phyloP scores from a whole-genome alignment of 805 yeast genomes.

The Wickerhamomyces canadensis region DNA sequence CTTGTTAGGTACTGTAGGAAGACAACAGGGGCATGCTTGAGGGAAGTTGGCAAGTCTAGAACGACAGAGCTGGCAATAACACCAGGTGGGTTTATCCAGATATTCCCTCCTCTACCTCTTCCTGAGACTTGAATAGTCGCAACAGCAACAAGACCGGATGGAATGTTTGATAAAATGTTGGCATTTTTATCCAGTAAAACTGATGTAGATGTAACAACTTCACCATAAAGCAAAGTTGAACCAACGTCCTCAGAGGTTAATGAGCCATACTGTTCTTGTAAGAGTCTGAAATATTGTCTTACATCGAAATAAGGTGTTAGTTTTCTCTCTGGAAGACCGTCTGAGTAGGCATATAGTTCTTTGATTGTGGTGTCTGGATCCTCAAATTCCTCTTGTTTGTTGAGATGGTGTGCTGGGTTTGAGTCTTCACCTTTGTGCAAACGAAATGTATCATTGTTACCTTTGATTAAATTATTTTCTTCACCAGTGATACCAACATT shows the following conservation, averaged over 20 bases:
- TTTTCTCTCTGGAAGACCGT: slow-evolving; percentile 41
- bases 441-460: slow-evolving; percentile 51
- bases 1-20: slow-evolving; percentile 84
- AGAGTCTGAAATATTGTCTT: slow-evolving; percentile 41
- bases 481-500: slow-evolving; percentile 31
- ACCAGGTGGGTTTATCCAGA: slow-evolving; percentile 94
- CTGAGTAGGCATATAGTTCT: slow-evolving; percentile 44
- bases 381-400: slow-evolving; percentile 32
- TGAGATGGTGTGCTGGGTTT: slow-evolving; percentile 15
- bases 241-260: slow-evolving; percentile 44
- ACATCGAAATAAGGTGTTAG: slow-evolving; percentile 73
- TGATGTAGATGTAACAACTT: slow-evolving; percentile 85
- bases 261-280: slow-evolving; percentile 30
- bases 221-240: slow-evolving; percentile 65
- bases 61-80: slow-evolving; percentile 79
- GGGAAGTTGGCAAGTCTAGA: slow-evolving; percentile 43
- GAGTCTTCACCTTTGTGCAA: slow-evolving; percentile 36
- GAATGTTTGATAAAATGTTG: slow-evolving; percentile 48
- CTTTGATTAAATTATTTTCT: slow-evolving; percentile 38
- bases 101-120: slow-evolving; percentile 90
- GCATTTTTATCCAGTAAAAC: slow-evolving; percentile 72
- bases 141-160: slow-evolving; percentile 59
- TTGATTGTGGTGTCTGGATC: slow-evolving; percentile 56
- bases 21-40: slow-evolving; percentile 55
- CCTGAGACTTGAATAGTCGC: slow-evolving; percentile 89